phyloP scores from a whole-genome alignment of 2,329 filamentous ascomycete genomes.

The Onygenales sp. region DNA sequence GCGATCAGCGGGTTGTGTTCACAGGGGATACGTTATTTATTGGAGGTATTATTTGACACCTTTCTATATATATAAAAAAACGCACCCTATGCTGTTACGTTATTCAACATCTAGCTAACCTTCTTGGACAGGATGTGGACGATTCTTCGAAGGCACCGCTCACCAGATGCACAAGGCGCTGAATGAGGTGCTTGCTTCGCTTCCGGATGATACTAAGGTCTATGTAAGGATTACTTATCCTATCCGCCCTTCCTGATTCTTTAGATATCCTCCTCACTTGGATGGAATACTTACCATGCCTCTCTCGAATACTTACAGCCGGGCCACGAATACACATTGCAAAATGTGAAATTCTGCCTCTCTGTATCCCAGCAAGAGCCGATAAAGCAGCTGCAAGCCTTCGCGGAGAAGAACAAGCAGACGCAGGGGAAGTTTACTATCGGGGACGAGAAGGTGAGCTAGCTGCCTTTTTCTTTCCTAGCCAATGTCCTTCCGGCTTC shows the following conservation, averaged over 20 bases:
- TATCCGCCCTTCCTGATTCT: too few relatives aligned
- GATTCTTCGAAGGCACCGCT: conserved; percentile 88
- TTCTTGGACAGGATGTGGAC: conserved; percentile 61
- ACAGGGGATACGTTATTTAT: conserved; percentile 96
- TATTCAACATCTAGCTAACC: not conserved
- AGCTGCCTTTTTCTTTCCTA: not conserved
- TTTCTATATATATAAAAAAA: not conserved
- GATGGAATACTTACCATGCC: too few relatives aligned
- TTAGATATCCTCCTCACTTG: too few relatives aligned
- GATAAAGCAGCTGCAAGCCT: conserved; percentile 66
- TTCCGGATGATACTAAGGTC: conserved; percentile 86
- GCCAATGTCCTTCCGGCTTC: not conserved
- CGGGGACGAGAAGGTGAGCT: conserved; percentile 79
- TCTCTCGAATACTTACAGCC: conserved; percentile 44
- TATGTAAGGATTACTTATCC: conserved; percentile 50
- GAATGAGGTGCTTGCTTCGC: conserved; percentile 68
- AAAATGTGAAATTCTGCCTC: conserved; percentile 80
- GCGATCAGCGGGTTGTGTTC: conserved; percentile 65
- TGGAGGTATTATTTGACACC: conserved; percentile 50
- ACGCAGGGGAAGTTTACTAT: conserved; percentile 96
- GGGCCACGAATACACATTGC: conserved; percentile 96
- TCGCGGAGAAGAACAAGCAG: conserved; percentile 69
- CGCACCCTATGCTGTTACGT: not conserved
- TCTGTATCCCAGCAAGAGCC: conserved; percentile 66
- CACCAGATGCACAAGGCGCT: conserved; percentile 88